A percentile compares a stretch with the other conserved stretches of the same genome.
Evolutionary conservation across 176 grass and related monocot species (phyloP).

Genomic region (Carex myosuroides): DNA sequence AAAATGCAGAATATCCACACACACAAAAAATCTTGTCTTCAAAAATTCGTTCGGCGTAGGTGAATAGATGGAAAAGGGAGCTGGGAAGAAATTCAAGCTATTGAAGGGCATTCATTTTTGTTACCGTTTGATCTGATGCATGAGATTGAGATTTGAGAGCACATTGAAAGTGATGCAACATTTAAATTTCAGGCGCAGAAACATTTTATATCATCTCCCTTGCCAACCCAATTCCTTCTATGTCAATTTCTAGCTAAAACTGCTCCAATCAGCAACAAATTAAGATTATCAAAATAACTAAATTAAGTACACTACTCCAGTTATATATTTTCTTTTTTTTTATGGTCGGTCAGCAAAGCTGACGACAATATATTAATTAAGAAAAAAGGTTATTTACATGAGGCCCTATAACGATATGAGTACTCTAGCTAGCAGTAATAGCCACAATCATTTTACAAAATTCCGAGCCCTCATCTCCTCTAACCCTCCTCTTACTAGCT

Average conservation of each 20-base stretch:
- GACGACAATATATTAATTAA: too few relatives aligned
- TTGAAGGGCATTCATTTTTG: background rate
- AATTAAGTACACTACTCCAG: background rate
- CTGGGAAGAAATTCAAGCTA: background rate
- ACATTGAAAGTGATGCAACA: slow-evolving; percentile 6
- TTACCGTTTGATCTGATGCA: background rate
- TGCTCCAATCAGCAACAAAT: background rate
- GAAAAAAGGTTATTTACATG: too few relatives aligned
- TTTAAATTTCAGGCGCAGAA: slow-evolving; percentile 10
- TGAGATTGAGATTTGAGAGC: background rate
- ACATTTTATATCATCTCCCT: background rate
- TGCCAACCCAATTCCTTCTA: background rate
- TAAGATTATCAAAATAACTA: background rate
- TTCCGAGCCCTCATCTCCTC: too few relatives aligned
- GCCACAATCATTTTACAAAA: too few relatives aligned
- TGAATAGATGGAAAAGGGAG: background rate
- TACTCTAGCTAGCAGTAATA: too few relatives aligned
- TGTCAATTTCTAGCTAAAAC: background rate
- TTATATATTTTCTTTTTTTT: background rate
- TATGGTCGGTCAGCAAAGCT: too few relatives aligned
- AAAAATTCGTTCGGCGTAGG: background rate
- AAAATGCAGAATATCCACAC: background rate
- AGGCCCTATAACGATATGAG: too few relatives aligned
- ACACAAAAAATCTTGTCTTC: background rate
- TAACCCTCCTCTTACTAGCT: too few relatives aligned